Base-by-base conservation (phyloP, 331 rosid species). In the Quercus lobata region DNA sequence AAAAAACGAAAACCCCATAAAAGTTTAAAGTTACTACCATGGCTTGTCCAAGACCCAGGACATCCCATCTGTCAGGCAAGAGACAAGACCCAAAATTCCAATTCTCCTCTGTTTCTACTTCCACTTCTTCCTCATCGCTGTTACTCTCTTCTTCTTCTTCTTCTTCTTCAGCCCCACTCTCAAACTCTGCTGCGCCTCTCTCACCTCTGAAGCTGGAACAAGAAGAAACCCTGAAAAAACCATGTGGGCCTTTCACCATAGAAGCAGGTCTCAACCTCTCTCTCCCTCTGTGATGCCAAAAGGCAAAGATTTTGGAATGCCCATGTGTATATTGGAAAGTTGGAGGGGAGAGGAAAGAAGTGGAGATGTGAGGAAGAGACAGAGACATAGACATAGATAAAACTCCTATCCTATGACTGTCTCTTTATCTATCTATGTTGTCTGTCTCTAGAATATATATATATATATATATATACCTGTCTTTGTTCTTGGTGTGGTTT, bases 11-110 rank as follows among this genome's bases (percentile, higher is more conserved):
- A 19, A 76, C n/a, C 14, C 76, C 6, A 62, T 9, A 76, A 32
- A 68, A 85, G 49, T 58, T 12, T 1, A 25, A 52, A 19, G 60
- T 75, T 71, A 83, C 57, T 88, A 93, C 98, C 99, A 95, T 95
- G 83, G 99, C 99, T 81, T 95, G 99, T 66, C 99, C 99, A 57
- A 95, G 99, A 32, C 99, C 99, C 83, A 95, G 74, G 2, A 95
- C 98, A 76, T 95, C 98, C 97, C 96, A 95, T 81, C 90, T 89
- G 30, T 92, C 97, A 55, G 97, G 95, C 69, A 86, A 75, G 66
- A 29, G 75, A 35, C 84, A 76, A 12, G 94, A 79, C 7, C 81
- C 81, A 84, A 69, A n/a, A 53, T 74, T 57, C 5, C 18, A 24
- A 71, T 76, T 46, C 5, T 16, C 89, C 56, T 83, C 84, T 2